phyloP scores from a whole-genome alignment of 108 stramenopile genomes.

The Conticribra guillardii region DNA sequence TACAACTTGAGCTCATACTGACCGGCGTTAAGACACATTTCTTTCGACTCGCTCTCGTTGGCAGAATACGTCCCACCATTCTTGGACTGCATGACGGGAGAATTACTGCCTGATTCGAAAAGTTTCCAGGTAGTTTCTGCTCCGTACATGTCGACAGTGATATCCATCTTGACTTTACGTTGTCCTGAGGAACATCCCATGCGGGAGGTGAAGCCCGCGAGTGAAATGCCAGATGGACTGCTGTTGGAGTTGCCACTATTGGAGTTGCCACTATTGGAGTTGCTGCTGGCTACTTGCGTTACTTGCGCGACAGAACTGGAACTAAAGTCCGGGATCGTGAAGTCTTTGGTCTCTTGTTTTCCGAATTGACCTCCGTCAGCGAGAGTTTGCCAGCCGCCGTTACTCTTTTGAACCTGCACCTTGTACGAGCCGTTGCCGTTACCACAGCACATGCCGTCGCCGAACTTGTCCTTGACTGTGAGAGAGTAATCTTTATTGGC shows the following conservation, averaged over 20 bases:
- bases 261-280: constrained; percentile 3
- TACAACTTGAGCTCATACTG: constrained; percentile 7
- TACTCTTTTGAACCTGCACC: neutral
- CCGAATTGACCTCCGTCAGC: neutral
- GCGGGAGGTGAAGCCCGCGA: constrained; percentile 2
- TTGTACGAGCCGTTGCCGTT: constrained; percentile 1
- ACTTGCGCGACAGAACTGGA: neutral
- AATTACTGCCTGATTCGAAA: neutral
- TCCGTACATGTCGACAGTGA: constrained; percentile 9
- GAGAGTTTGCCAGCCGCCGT: neutral
- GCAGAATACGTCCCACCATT: neutral
- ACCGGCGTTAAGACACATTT: constrained; percentile 7
- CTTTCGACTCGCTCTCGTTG: constrained; percentile 9
- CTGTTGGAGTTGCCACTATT: constrained; percentile 12
- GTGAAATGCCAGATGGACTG: neutral
- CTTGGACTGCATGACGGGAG: neutral
- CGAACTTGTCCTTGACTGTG: constrained; percentile 7
- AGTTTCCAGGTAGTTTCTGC: constrained; percentile 6
- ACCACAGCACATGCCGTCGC: constrained; percentile 1
- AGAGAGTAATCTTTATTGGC: neutral
- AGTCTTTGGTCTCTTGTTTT: neutral
- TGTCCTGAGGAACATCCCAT: constrained; percentile 10
- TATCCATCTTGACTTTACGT: constrained; percentile 9
- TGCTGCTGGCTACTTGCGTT: too few relatives aligned
- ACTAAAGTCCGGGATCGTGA: neutral